Evolutionary conservation across 139 green algal species (phyloP).

Genomic region (Edaphochlamys debaryana): DNA sequence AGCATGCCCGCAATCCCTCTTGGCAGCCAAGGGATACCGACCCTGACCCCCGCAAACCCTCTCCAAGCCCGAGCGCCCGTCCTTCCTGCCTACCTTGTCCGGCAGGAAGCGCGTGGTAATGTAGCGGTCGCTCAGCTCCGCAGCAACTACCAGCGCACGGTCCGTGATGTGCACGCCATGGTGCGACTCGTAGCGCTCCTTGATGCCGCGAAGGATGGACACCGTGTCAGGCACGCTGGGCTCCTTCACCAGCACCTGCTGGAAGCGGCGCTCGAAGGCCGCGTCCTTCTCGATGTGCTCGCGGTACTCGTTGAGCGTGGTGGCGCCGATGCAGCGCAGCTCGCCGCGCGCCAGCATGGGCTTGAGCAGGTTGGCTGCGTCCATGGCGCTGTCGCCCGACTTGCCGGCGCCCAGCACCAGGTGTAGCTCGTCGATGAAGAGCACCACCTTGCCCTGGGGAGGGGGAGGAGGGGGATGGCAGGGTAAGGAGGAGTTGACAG

Average conservation of each 20-base stretch:
- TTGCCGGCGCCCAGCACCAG: slow-evolving; percentile 72
- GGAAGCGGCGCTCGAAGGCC: slow-evolving; percentile 92
- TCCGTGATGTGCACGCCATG: slow-evolving; percentile 74
- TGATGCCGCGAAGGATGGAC: slow-evolving; percentile 92
- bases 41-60: too few relatives aligned
- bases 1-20: too few relatives aligned
- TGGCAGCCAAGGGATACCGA: not conserved
- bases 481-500: not conserved
- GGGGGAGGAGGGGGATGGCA: too few relatives aligned
- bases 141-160: slow-evolving; percentile 68
- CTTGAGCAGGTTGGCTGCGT: slow-evolving; percentile 97
- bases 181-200: slow-evolving; percentile 74
- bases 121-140: slow-evolving; percentile 69
- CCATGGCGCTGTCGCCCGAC: slow-evolving; percentile 84
- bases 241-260: slow-evolving; percentile 89
- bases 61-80: too few relatives aligned
- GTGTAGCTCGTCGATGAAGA: slow-evolving; percentile 85
- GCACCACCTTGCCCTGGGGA: slow-evolving; percentile 71
- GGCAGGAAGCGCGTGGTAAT: slow-evolving; percentile 81
- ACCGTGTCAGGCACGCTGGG: slow-evolving; percentile 91
- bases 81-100: slow-evolving; percentile 76
- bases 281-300: slow-evolving; percentile 96
- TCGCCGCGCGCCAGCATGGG: slow-evolving; percentile 80
- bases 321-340: slow-evolving; percentile 95
- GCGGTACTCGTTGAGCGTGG: slow-evolving; percentile 91